A percentile compares a stretch with the other conserved stretches of the same genome.
These are phyloP conservation scores for Lactarius tabidus DNA, from an alignment of 768 basidiomycete genomes.

Conservation along the genomic window DNA sequence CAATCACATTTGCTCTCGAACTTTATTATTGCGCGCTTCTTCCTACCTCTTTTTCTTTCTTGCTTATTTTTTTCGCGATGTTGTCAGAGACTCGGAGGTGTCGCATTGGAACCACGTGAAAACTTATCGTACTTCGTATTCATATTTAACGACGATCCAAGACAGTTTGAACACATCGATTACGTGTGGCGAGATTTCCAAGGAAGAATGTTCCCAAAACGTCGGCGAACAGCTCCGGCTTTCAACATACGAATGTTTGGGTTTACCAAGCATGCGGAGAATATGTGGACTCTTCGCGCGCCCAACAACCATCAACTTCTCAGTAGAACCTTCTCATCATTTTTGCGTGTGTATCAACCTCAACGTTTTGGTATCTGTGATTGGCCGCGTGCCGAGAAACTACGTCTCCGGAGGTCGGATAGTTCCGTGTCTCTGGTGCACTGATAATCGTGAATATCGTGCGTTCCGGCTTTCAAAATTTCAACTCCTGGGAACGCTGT, in stretches of 20 bases:
- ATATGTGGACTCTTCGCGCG: too few species aligned
- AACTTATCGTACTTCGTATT: background rate
- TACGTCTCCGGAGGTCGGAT: too few species aligned
- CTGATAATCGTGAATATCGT: background rate
- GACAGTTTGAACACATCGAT: background rate
- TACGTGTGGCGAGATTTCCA: background rate
- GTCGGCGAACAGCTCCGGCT: too few species aligned
- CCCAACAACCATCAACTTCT: too few species aligned
- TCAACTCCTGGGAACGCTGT: background rate
- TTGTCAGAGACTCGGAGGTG: background rate
- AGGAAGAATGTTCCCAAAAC: too few species aligned
- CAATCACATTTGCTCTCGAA: constrained; percentile 9
- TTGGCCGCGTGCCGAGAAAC: too few species aligned
- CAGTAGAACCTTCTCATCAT: too few species aligned
- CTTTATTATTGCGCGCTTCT: constrained; percentile 14
- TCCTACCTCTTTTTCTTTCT: background rate
- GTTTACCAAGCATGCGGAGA: too few species aligned
- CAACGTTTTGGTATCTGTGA: too few species aligned
- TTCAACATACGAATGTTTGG: too few species aligned
- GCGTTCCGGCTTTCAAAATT: background rate
- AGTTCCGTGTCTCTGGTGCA: too few species aligned
- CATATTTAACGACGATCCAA: background rate
- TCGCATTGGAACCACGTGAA: background rate
- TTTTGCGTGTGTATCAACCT: too few species aligned
- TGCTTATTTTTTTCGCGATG: background rate